These are phyloP conservation scores for Tylopilus vinaceipallidus DNA, from an alignment of 768 basidiomycete species.

Conservation along the genomic window DNA sequence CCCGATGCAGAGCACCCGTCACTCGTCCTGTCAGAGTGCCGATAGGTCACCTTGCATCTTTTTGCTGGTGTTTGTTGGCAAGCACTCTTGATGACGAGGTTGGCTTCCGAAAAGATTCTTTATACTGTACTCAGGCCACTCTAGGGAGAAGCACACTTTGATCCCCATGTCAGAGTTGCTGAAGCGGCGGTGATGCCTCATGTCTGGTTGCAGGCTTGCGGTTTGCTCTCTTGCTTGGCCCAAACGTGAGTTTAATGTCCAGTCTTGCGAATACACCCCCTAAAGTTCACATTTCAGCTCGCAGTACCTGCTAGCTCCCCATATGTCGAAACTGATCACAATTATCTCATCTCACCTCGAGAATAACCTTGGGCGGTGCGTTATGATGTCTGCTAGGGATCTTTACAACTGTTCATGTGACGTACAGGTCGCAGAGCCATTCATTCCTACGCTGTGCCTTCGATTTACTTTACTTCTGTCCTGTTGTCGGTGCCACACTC, in stretches of 20 bases:
- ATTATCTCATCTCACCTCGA: conserved; percentile 63
- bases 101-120: conserved; percentile 6
- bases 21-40: conserved; percentile 69
- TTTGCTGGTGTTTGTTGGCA: conserved; percentile 50
- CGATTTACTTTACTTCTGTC: conserved; percentile 42
- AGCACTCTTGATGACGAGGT: conserved; percentile 49
- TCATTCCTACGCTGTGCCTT: conserved; percentile 46
- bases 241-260: conserved; percentile 40
- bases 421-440: conserved; percentile 36
- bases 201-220: conserved; percentile 55
- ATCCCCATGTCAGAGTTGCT: conserved; percentile 50
- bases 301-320: conserved; percentile 52
- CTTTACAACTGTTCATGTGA: conserved; percentile 6
- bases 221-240: conserved; percentile 47
- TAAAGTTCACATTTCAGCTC: conserved; percentile 38
- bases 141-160: conserved; percentile 49
- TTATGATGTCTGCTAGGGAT: not conserved
- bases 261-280: not conserved
- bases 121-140: conserved; percentile 3
- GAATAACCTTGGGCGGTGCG: conserved; percentile 48
- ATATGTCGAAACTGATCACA: conserved; percentile 50
- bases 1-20: conserved; percentile 46
- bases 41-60: conserved; percentile 56
- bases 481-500: conserved; percentile 46
- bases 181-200: conserved; percentile 45